Conservation (phyloP, 495 filamentous ascomycete species). For the Astrothelium subdiscretum region DNA sequence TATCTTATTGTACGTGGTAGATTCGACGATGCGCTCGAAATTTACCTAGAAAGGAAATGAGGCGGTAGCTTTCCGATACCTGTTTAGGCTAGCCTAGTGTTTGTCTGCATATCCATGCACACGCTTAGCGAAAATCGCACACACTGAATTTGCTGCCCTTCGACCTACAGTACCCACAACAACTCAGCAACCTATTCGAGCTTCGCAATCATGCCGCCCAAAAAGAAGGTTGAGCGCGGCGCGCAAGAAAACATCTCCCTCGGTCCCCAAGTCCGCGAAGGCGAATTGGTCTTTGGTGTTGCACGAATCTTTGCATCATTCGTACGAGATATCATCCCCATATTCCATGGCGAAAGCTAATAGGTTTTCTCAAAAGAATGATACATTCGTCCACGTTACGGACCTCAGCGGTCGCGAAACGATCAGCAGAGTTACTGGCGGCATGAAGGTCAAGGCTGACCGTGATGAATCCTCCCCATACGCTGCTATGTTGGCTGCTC, state of each 20-base stretch:
- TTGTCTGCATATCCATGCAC: no score
- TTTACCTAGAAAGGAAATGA: no score
- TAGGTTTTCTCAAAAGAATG: slow-evolving; percentile 39
- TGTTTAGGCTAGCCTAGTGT: not conserved
- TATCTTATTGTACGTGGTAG: no score
- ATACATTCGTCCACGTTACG: slow-evolving; percentile 98
- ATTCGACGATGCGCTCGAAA: no score
- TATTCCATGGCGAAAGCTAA: not conserved
- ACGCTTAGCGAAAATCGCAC: not conserved
- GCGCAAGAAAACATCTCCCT: slow-evolving; percentile 96
- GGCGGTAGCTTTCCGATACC: no score
- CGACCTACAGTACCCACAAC: not conserved
- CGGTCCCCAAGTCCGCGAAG: slow-evolving; percentile 86
- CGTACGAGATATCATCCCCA: not conserved
- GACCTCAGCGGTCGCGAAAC: slow-evolving; percentile 99
- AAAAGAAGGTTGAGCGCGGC: slow-evolving; percentile 63
- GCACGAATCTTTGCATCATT: slow-evolving; percentile 92
- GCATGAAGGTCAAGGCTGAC: slow-evolving; percentile 99
- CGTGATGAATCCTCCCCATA: slow-evolving; percentile 99
- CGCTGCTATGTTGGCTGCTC: slow-evolving; percentile 95
- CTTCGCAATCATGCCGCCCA: slow-evolving; percentile 37
- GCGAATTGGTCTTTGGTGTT: slow-evolving; percentile 97
- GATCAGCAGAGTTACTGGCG: slow-evolving; percentile 96
- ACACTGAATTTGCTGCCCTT: no score
- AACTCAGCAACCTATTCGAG: not conserved